These are phyloP conservation scores for Penicillium sp. DNA, from an alignment of 2,329 filamentous ascomycete genomes.

Conservation along the genomic window DNA sequence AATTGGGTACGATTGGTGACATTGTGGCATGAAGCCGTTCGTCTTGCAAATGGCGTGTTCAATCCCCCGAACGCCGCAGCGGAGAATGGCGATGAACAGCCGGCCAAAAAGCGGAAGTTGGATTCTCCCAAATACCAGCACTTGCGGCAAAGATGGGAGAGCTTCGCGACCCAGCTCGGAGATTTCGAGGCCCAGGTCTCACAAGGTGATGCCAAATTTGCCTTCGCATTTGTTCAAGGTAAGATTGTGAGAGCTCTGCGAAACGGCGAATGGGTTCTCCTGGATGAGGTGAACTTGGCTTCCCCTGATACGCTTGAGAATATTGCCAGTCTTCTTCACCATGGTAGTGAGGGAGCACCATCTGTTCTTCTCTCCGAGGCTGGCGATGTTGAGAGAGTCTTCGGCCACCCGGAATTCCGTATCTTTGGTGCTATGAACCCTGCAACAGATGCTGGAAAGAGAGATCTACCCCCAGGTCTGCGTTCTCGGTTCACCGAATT, in stretches of 20 bases:
- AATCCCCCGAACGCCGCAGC: slow-evolving; percentile 48
- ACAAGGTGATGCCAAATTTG: slow-evolving; percentile 73
- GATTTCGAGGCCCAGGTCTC: slow-evolving; percentile 75
- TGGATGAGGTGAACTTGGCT: slow-evolving; percentile 96
- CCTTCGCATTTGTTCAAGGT: slow-evolving; percentile 93
- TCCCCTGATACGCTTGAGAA: slow-evolving; percentile 93
- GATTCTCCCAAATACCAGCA: slow-evolving; percentile 51
- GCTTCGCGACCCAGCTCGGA: slow-evolving; percentile 69
- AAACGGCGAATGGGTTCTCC: slow-evolving; percentile 93
- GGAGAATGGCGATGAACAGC: slow-evolving; percentile 53
- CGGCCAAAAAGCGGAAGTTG: slow-evolving; percentile 68
- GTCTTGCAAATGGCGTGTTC: slow-evolving; percentile 75
- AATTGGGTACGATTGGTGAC: slow-evolving; percentile 86
- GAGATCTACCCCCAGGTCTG: slow-evolving; percentile 83
- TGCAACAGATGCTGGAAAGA: slow-evolving; percentile 93
- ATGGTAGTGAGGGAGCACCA: slow-evolving; percentile 67
- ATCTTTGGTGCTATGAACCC: slow-evolving; percentile 99
- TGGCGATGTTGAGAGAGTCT: slow-evolving; percentile 84
- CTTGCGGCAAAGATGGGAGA: slow-evolving; percentile 73
- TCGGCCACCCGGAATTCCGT: slow-evolving; percentile 87
- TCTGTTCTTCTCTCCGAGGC: slow-evolving; percentile 90
- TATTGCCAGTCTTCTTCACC: slow-evolving; percentile 79
- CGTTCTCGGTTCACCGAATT: slow-evolving; percentile 93
- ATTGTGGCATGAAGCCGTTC: slow-evolving; percentile 83
- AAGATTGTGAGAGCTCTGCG: slow-evolving; percentile 94